Conservation (phyloP, 495 filamentous ascomycete genomes). For the Acidomyces sp. region DNA sequence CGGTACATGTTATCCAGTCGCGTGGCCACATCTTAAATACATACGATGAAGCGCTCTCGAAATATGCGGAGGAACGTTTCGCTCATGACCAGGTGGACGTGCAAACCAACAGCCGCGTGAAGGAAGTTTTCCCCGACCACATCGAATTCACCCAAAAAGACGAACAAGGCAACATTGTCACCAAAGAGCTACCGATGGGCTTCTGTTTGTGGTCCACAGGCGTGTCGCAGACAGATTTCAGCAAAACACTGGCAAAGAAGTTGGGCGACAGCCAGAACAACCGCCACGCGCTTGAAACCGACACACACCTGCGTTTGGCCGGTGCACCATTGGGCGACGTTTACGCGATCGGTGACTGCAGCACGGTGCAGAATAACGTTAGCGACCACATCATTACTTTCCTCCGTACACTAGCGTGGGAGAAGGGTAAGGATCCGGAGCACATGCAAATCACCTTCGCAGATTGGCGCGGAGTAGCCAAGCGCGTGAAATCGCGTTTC, state of each 20-base stretch:
- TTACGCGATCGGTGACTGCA: slow-evolving; percentile 94
- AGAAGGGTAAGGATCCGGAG: slow-evolving; percentile 77
- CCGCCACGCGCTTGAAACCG: slow-evolving; percentile 83
- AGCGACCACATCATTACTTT: slow-evolving; percentile 77
- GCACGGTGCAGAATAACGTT: slow-evolving; percentile 92
- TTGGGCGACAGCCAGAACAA: slow-evolving; percentile 69
- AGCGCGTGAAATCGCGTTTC: slow-evolving; percentile 72
- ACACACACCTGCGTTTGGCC: slow-evolving; percentile 81
- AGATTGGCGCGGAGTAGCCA: slow-evolving; percentile 77
- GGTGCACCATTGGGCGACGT: slow-evolving; percentile 90
- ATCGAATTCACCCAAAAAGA: slow-evolving; percentile 78
- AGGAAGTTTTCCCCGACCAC: slow-evolving; percentile 67
- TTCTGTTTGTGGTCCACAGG: slow-evolving; percentile 99
- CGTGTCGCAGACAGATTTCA: slow-evolving; percentile 72
- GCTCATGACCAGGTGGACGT: slow-evolving; percentile 82
- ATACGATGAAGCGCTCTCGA: slow-evolving; percentile 87
- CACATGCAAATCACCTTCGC: slow-evolving; percentile 66
- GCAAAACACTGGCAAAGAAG: slow-evolving; percentile 55
- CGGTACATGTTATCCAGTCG: slow-evolving; percentile 92
- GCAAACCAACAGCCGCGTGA: slow-evolving; percentile 80
- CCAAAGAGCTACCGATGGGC: slow-evolving; percentile 88
- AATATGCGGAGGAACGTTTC: slow-evolving; percentile 85
- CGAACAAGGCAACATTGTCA: slow-evolving; percentile 56
- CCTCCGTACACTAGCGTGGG: slow-evolving; percentile 80
- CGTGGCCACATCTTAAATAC: slow-evolving; percentile 93